These are phyloP conservation scores for Malus sylvestris DNA, from an alignment of 306 rosid species.

Conservation along the genomic window DNA sequence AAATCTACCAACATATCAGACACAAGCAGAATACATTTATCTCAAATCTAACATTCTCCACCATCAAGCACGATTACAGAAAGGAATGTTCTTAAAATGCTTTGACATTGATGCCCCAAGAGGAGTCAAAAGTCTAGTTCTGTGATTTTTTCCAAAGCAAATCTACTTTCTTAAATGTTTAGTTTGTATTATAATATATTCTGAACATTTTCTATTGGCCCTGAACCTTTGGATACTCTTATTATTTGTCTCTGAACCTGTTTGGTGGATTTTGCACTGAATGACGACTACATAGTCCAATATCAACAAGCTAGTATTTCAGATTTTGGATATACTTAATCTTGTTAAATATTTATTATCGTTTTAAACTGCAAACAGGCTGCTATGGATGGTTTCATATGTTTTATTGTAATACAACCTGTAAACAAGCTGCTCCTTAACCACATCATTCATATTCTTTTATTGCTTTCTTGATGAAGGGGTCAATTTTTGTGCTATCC, in stretches of 20 bases:
- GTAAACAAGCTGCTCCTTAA: neutral
- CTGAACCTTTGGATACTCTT: neutral
- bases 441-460: neutral
- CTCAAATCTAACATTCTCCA: neutral
- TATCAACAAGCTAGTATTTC: neutral
- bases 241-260: neutral
- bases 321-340: neutral
- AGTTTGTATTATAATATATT: neutral
- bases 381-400: neutral
- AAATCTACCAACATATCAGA: neutral
- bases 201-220: neutral
- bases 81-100: neutral
- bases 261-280: neutral
- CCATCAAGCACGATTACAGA: neutral
- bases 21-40: neutral
- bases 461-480: neutral
- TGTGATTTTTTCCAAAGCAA: neutral
- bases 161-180: neutral
- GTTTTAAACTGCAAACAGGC: neutral
- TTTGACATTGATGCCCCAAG: neutral
- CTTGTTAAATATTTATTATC: neutral
- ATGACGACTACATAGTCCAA: neutral
- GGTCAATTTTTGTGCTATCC: neutral
- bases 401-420: neutral
- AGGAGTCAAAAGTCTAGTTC: neutral